Percentiles rank a stretch among this genome's conserved stretches.
Evolutionary conservation across 2,329 filamentous ascomycete genomes (phyloP).

Genomic region (Calonectria leucothoes): DNA sequence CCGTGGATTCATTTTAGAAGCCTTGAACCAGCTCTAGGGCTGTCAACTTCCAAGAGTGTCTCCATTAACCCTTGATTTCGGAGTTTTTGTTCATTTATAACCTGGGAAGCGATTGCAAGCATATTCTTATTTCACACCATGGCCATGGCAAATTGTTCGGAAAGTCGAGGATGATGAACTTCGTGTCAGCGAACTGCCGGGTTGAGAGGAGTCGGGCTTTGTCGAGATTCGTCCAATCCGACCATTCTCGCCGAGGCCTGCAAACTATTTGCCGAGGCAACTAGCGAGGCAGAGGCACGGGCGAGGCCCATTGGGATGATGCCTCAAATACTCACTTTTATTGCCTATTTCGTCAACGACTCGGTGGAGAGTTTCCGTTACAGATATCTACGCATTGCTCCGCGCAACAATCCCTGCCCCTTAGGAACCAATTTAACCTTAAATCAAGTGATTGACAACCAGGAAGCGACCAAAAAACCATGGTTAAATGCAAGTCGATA

Average conservation of each 20-base stretch:
- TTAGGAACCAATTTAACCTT: not conserved
- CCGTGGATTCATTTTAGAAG: not conserved
- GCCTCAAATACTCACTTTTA: not conserved
- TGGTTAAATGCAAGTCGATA: too few relatives aligned
- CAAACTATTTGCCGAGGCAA: not conserved
- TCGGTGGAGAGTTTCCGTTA: not conserved
- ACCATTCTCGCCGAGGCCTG: not conserved
- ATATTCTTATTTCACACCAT: too few relatives aligned
- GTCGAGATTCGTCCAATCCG: too few relatives aligned
- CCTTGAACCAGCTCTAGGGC: not conserved
- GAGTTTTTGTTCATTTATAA: not conserved
- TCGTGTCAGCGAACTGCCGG: too few relatives aligned
- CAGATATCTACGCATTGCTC: not conserved
- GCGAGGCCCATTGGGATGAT: not conserved
- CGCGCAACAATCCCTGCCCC: too few relatives aligned
- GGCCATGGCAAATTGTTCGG: not conserved
- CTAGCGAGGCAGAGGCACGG: not conserved
- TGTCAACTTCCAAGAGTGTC: not conserved
- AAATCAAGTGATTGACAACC: not conserved
- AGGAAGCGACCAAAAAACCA: not conserved
- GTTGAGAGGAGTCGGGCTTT: too few relatives aligned
- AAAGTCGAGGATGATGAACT: not conserved
- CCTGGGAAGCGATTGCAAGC: too few relatives aligned
- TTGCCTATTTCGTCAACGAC: not conserved
- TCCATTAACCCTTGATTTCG: not conserved